These are phyloP conservation scores for Coprinopsis cinerea DNA, from an alignment of 768 basidiomycete species.

Conservation along the genomic window DNA sequence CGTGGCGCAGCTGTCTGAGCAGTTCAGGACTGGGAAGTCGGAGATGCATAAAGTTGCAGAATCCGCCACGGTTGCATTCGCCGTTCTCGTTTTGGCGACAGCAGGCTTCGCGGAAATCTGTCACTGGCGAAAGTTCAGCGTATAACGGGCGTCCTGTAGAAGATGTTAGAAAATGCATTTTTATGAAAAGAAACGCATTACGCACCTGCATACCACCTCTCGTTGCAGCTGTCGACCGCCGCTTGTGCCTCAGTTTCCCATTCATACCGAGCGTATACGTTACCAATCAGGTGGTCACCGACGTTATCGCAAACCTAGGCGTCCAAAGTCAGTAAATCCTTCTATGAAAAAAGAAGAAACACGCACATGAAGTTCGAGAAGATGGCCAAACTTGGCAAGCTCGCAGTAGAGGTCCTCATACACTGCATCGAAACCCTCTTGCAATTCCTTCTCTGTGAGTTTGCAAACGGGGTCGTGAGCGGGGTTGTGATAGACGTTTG, in stretches of 20 bases:
- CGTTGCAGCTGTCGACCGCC: constrained; percentile 89
- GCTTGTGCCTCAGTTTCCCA: constrained; percentile 97
- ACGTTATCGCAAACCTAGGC: constrained; percentile 93
- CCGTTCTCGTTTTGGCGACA: constrained; percentile 99
- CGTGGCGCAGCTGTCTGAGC: constrained; percentile 69
- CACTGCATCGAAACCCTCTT: constrained; percentile 90
- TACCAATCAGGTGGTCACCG: constrained; percentile 96
- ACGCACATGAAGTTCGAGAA: constrained; percentile 90
- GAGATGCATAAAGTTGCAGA: constrained; percentile 99
- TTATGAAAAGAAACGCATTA: constrained; percentile 11
- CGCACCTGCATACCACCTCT: constrained; percentile 96
- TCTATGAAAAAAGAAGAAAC: constrained; percentile 4
- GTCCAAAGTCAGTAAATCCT: constrained; percentile 7
- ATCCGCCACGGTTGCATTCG: constrained; percentile 95
- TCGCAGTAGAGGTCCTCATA: constrained; percentile 96
- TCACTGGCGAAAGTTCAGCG: constrained; percentile 96
- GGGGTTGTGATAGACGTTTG: constrained; percentile 98
- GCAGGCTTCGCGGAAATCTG: constrained; percentile 97
- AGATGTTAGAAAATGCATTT: constrained; percentile 8
- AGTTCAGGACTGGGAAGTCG: constrained; percentile 83
- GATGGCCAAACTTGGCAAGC: constrained; percentile 89
- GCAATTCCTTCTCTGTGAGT: constrained; percentile 79
- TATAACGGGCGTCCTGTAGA: constrained; percentile 81
- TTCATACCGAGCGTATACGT: constrained; percentile 96
- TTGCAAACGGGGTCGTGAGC: constrained; percentile 90